Percentiles rank a stretch among this genome's conserved stretches.
phyloP scores from a whole-genome alignment of 805 yeast genomes.

The Osmozyma mogii region DNA sequence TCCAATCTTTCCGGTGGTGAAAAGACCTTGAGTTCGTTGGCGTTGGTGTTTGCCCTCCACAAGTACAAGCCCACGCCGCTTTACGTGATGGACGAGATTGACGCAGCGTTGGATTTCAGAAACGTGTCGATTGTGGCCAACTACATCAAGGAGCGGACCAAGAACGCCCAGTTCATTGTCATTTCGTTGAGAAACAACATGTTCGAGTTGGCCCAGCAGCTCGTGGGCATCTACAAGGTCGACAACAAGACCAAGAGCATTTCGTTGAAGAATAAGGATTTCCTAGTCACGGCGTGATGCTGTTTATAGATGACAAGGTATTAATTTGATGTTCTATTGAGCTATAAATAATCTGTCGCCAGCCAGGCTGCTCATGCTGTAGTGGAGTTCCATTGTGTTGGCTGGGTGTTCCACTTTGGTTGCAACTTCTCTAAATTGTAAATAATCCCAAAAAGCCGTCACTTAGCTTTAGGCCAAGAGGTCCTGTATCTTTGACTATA shows the following conservation, averaged over 20 bases:
- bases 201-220: constrained; percentile 92
- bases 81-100: constrained; percentile 98
- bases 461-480: too few relatives aligned
- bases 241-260: constrained; percentile 85
- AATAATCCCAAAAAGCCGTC: too few relatives aligned
- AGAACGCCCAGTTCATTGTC: constrained; percentile 93
- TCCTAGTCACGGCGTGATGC: too few relatives aligned
- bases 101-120: constrained; percentile 95
- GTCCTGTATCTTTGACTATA: too few relatives aligned
- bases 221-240: constrained; percentile 93
- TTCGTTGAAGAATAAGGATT: constrained; percentile 61
- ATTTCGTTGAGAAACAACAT: constrained; percentile 92
- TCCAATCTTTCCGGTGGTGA: constrained; percentile 97
- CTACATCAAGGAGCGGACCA: constrained; percentile 90
- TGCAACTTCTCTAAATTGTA: too few relatives aligned
- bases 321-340: too few relatives aligned
- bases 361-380: too few relatives aligned
- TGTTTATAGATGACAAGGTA: too few relatives aligned
- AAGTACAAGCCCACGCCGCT: constrained; percentile 94
- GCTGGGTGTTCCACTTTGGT: too few relatives aligned
- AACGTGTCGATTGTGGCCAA: constrained; percentile 97
- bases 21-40: constrained; percentile 88
- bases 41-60: constrained; percentile 92
- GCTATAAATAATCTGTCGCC: too few relatives aligned
- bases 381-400: too few relatives aligned